A percentile compares a stretch with the other conserved stretches of the same genome.
These are phyloP conservation scores for Closterium sp. DNA, from an alignment of 139 green algal genomes.

Conservation along the genomic window DNA sequence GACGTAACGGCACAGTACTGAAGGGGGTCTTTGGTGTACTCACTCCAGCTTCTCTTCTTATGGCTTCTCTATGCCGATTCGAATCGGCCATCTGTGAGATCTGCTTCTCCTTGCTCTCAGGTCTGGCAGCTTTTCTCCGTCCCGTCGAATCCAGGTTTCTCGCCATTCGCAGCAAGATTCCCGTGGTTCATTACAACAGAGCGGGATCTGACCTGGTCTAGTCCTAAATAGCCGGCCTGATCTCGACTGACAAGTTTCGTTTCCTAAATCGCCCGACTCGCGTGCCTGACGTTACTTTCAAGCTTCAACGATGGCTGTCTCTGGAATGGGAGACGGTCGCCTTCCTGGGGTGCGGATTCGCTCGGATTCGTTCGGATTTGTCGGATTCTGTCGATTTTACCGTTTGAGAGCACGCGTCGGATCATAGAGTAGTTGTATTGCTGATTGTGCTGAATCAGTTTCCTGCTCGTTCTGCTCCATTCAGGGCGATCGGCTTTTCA, in stretches of 20 bases:
- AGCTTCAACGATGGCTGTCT: constrained; percentile 5
- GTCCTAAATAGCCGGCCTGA: neutral
- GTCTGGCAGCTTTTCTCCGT: no score
- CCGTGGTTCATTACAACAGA: neutral
- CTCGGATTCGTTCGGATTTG: neutral
- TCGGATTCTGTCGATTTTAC: neutral
- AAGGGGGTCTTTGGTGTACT: neutral
- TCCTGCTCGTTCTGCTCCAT: neutral
- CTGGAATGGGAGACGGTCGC: neutral
- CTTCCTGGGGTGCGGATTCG: neutral
- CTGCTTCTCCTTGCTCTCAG: neutral
- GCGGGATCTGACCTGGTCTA: neutral
- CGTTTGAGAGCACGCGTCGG: neutral
- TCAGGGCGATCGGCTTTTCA: constrained; percentile 31
- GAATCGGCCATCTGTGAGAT: neutral
- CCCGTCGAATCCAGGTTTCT: neutral
- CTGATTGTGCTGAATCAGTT: neutral
- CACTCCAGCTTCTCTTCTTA: neutral
- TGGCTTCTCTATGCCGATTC: neutral
- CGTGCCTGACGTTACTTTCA: neutral
- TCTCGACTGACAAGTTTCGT: neutral
- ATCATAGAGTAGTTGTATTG: neutral
- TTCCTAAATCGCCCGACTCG: neutral
- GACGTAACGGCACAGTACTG: neutral
- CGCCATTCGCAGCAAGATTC: neutral